Evolutionary conservation across 1,139 yeast genomes (phyloP).

Genomic region (Sugiyamaella novakii): DNA sequence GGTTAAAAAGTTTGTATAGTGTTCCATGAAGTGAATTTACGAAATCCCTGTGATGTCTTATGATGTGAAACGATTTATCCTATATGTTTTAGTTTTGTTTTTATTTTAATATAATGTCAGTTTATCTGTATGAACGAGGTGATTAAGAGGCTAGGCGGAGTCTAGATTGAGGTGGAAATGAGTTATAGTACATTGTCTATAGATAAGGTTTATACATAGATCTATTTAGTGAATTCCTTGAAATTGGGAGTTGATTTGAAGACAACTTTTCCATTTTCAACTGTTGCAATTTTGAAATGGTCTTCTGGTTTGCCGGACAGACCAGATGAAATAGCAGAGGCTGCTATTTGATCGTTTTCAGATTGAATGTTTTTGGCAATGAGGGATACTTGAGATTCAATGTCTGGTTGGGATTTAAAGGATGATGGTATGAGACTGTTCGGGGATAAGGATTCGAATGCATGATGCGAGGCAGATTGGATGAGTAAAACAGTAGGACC

Average conservation of each 20-base stretch:
- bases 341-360: conserved; percentile 19
- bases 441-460: conserved; percentile 4
- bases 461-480: conserved; percentile 19
- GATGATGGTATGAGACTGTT: conserved; percentile 9
- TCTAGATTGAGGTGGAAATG: too few species aligned
- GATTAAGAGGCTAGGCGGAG: too few species aligned
- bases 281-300: conserved; percentile 35
- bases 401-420: conserved; percentile 14
- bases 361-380: conserved; percentile 4
- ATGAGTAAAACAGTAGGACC: conserved; percentile 28
- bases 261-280: conserved; percentile 33
- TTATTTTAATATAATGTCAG: conserved; percentile 1
- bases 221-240: conserved; percentile 10
- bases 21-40: conserved; percentile 30
- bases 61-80: conserved; percentile 17
- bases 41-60: conserved; percentile 26
- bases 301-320: conserved; percentile 31
- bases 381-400: conserved; percentile 24
- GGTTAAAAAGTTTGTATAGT: conserved; percentile 27
- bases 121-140: background rate
- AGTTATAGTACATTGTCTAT: too few species aligned
- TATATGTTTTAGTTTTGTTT: conserved; percentile 3
- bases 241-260: conserved; percentile 23
- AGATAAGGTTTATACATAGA: too few species aligned
- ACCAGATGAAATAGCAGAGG: conserved; percentile 23